A percentile compares a stretch with the other conserved stretches of the same genome.
phyloP scores from a whole-genome alignment of 2,329 filamentous ascomycete species.

The Blastomyces silverae region DNA sequence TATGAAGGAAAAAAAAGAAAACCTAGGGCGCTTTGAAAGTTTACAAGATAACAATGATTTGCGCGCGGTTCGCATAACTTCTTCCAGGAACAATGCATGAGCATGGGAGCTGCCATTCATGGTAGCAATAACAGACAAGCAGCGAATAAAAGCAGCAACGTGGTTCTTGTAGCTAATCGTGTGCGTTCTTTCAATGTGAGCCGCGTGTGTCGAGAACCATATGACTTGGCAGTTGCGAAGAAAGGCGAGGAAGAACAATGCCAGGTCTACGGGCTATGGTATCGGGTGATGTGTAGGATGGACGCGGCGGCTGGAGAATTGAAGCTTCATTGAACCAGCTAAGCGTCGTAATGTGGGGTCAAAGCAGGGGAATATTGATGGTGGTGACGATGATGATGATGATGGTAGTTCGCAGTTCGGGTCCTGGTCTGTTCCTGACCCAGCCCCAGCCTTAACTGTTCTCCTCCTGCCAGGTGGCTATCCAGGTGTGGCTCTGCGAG shows the following conservation, averaged over 20 bases:
- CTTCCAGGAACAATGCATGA: not conserved
- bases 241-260: not conserved
- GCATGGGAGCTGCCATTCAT: not conserved
- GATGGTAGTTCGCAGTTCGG: not conserved
- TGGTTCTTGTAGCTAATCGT: not conserved
- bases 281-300: not conserved
- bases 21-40: not conserved
- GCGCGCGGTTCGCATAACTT: conserved; percentile 2
- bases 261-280: not conserved
- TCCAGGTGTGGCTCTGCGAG: not conserved
- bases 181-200: not conserved
- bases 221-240: not conserved
- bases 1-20: not conserved
- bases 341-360: not conserved
- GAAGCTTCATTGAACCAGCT: not conserved
- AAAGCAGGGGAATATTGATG: not conserved
- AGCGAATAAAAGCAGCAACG: not conserved
- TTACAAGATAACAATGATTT: not conserved
- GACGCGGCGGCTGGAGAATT: not conserved
- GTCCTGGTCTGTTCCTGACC: not conserved
- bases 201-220: not conserved
- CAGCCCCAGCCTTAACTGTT: not conserved
- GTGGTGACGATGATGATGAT: not conserved
- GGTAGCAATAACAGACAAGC: not conserved
- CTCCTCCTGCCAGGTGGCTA: not conserved